Base-by-base conservation (phyloP, 805 yeast genomes). In the Candida tallmaniae region DNA sequence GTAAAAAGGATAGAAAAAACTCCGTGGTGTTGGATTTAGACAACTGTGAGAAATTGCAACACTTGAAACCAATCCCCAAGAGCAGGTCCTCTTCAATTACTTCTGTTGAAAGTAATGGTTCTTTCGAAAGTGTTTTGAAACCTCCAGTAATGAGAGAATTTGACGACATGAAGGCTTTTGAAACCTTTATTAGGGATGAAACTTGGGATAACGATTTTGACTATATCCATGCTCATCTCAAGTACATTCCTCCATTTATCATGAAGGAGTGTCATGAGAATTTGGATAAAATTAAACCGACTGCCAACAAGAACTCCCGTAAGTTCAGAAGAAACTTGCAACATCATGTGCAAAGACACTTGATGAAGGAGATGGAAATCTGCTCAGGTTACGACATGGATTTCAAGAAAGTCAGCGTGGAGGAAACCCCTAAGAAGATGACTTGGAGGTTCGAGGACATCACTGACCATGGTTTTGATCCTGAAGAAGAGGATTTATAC, bases 151-250 rank as follows among this genome's bases (percentile, higher is more conserved):
- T 56, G 34, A 56, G 62, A 29, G 70, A 66, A 29, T 83, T 83
- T 57, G 89, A 83, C 30, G 80, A 74, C 34, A 58, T 83, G 40
- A 65, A 65, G 13, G 68, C 75, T 12, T 83, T 83, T 50, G 86
- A 79, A 51, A 65, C 69, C 17, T 83, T 66, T 54, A 63, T 83
- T 39, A 70, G 78, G 50, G 84, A 79, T 52, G 89, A 81, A 51
- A 75, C 83, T 3, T 80, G 84, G 73, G 89, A 82, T 55, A 78
- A 81, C 42, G 89, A 83, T 40, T 78, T 73, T 46, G 84, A 78
- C 51, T 73, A 78, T 47, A 62, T 79, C 45, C 83, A 80, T 51
- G 83, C 84, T 23, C 79, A 74, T 42, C 62, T 82, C 40, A 67
- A 65, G 32, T 83, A 83, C 58, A 68, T 76, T 50, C 93, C 93